A percentile compares a stretch with the other conserved stretches of the same genome.
Evolutionary conservation across 2,329 filamentous ascomycete species (phyloP).

Genomic region (Claviceps sorghi): DNA sequence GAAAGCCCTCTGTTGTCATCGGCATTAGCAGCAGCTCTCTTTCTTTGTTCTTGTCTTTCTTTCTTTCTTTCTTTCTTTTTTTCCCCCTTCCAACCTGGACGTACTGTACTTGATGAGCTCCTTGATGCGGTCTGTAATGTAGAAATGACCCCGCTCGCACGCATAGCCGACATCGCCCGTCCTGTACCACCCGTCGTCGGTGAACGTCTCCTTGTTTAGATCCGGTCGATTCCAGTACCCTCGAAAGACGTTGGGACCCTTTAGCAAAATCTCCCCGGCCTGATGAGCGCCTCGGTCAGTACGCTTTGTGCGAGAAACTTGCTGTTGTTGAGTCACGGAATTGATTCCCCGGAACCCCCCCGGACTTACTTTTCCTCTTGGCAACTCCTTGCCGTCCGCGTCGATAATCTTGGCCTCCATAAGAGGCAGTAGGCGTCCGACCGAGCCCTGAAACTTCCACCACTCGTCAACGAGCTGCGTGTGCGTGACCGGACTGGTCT

Average conservation of each 20-base stretch:
- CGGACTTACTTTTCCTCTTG: slow-evolving; percentile 30
- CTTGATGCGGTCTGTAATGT: slow-evolving; percentile 77
- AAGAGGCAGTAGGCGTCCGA: slow-evolving; percentile 65
- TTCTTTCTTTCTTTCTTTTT: too few species aligned
- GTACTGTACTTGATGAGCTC: slow-evolving; percentile 43
- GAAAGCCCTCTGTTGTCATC: slow-evolving; percentile 40
- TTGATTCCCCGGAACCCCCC: too few species aligned
- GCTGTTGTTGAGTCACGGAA: neutral
- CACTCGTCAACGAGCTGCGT: slow-evolving; percentile 63
- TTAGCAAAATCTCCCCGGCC: slow-evolving; percentile 55
- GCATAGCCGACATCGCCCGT: slow-evolving; percentile 77
- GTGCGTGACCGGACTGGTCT: slow-evolving; percentile 70
- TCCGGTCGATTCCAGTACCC: slow-evolving; percentile 65
- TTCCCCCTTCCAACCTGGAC: slow-evolving; percentile 8
- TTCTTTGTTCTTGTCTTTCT: neutral
- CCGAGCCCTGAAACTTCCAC: slow-evolving; percentile 60
- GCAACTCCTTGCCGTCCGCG: slow-evolving; percentile 39
- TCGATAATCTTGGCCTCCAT: slow-evolving; percentile 72
- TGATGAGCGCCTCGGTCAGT: too few species aligned
- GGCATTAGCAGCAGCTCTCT: neutral
- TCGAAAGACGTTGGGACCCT: slow-evolving; percentile 66
- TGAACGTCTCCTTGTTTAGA: slow-evolving; percentile 56
- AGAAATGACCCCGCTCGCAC: slow-evolving; percentile 67
- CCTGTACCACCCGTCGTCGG: slow-evolving; percentile 70
- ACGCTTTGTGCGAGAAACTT: too few species aligned